phyloP scores from a whole-genome alignment of 2,329 filamentous ascomycete genomes.

The Epicoccum sorghinum region DNA sequence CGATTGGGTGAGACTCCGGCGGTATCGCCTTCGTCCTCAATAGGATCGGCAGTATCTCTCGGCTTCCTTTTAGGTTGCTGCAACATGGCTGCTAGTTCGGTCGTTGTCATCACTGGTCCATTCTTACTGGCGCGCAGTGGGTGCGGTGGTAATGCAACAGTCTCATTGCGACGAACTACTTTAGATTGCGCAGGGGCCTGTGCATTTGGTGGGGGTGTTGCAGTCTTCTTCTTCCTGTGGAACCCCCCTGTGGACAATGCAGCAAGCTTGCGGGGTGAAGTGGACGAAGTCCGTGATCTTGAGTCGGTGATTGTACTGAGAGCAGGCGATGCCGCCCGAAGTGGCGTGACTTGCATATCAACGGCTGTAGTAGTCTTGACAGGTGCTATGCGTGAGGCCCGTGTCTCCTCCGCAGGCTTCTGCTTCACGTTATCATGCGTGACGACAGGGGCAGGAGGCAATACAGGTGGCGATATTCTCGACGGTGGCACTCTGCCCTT shows the following conservation, averaged over 20 bases:
- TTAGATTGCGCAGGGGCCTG: not conserved
- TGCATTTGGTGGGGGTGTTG: conserved; percentile 1
- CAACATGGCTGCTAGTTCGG: conserved; percentile 34
- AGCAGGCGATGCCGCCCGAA: conserved; percentile 11
- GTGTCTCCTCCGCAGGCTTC: conserved; percentile 2
- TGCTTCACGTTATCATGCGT: conserved; percentile 6
- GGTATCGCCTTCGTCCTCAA: conserved; percentile 23
- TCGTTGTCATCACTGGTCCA: conserved; percentile 35
- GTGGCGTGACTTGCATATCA: not conserved
- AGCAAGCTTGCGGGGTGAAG: conserved; percentile 20
- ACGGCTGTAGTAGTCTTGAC: not conserved
- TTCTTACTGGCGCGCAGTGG: conserved; percentile 25
- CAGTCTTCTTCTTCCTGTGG: conserved; percentile 25
- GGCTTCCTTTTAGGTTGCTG: conserved; percentile 24
- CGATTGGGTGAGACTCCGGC: conserved; percentile 6
- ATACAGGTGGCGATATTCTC: not conserved
- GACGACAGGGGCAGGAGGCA: not conserved
- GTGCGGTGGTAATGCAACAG: conserved; percentile 25
- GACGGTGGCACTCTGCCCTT: not conserved
- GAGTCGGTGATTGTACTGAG: conserved; percentile 10
- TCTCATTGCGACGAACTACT: conserved; percentile 16
- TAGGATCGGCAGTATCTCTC: conserved; percentile 23
- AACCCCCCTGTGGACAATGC: conserved; percentile 38
- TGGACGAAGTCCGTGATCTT: conserved; percentile 18
- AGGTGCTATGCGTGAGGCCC: conserved; percentile 1